Evolutionary conservation across 352 stramenopile genomes (phyloP), one percentile per base, ranked within the genome.

Genomic region (Elongisporangium anandrum): DNA sequence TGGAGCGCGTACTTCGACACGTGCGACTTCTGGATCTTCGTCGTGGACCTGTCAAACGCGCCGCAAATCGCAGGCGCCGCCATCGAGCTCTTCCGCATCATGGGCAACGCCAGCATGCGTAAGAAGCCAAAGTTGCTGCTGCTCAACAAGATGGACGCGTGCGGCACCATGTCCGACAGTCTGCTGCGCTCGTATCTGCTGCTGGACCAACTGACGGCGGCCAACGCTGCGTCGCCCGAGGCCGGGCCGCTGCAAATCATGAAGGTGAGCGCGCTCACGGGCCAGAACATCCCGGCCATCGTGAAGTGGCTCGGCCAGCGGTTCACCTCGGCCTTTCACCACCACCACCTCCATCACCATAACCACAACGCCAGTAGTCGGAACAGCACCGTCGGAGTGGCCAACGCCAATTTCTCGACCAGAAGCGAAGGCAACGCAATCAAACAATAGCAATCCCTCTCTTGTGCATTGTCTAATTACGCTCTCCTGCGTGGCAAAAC

Each of bases 1-100:
- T 92, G 80, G 82, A 74, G 78, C 29, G 70, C 75, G 51, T 92
- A 89, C 60, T 92, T 81, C 59, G 68, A 70, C 12, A 69, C 55
- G 22, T 85, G 76, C 50, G 79, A 92, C 22, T 83, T 86, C 59
- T 90, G 77, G 78, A 64, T 92, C 50, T 92, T 75, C 61, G 61
- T 92, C 19, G 49, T 92, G n/a, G 79, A 90, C 58, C 60, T 84
- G 21, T 81, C 75, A 47, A 85, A 84, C 39, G 61, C 77, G 19
- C 57, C 66, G 21, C 72, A 88, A 41, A 56, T 92, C 26, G 68
- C 70, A 2, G 73, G 67, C 1, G 70, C 82, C 0, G 67, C 71
- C 0, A 72, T 90, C 52, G 82, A 92, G 69, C 72, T 90, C 26
- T 88, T 88, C 59, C 76, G 78, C 41, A 70, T 92, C 7, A 52